Percentiles rank a stretch among this genome's conserved stretches.
Conservation (phyloP, 2,329 filamentous ascomycete species). For the Beauveria sp. region DNA sequence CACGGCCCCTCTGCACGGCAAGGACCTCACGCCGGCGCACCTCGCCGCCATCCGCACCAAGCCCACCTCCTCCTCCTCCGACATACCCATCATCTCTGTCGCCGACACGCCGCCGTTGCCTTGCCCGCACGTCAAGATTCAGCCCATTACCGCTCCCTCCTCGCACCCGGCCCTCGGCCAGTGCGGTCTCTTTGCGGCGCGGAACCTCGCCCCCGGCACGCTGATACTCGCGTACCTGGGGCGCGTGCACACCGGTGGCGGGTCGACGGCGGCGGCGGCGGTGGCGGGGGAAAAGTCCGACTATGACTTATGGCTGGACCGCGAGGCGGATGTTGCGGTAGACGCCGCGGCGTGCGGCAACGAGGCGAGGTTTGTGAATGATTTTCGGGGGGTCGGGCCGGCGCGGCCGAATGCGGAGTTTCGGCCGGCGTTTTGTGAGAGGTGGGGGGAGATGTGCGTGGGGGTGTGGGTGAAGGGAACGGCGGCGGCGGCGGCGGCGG, state of each 20-base stretch:
- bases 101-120: conserved; percentile 36
- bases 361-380: conserved; percentile 60
- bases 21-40: conserved; percentile 36
- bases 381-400: conserved; percentile 51
- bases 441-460: conserved; percentile 45
- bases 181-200: conserved; percentile 51
- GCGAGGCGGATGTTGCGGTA: conserved; percentile 48
- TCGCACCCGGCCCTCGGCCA: conserved; percentile 52
- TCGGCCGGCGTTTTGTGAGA: conserved; percentile 47
- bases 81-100: conserved; percentile 18
- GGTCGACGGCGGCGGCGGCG: conserved; percentile 18
- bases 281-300: conserved; percentile 31
- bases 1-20: conserved; percentile 39
- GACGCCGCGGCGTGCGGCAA: conserved; percentile 53
- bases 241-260: conserved; percentile 40
- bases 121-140: conserved; percentile 44
- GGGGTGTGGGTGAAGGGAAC: conserved; percentile 43
- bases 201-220: conserved; percentile 42
- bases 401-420: conserved; percentile 51
- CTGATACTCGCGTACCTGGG: conserved; percentile 58
- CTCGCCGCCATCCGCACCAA: conserved; percentile 29
- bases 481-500: background rate
- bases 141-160: conserved; percentile 36
- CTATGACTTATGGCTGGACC: conserved; percentile 59
- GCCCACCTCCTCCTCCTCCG: conserved; percentile 13